Conservation (phyloP, 2,329 filamentous ascomycete genomes). For the Rutstroemia sp. region DNA sequence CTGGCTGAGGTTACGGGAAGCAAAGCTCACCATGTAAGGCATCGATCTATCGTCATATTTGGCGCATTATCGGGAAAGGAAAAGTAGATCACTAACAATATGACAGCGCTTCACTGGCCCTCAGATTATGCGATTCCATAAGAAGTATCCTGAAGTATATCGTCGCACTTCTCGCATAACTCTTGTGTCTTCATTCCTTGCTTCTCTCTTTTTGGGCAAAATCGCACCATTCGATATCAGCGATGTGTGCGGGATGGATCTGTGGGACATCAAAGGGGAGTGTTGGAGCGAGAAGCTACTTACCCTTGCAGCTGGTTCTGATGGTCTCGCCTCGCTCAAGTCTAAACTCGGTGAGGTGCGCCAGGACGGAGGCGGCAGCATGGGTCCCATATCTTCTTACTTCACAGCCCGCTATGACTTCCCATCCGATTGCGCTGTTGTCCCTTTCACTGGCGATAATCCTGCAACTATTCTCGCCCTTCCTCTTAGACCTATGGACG, state of each 20-base stretch:
- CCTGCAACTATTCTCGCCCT: constrained; percentile 89
- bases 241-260: constrained; percentile 93
- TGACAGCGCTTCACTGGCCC: constrained; percentile 86
- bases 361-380: constrained; percentile 69
- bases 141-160: constrained; percentile 76
- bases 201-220: constrained; percentile 77
- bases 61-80: neutral
- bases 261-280: constrained; percentile 79
- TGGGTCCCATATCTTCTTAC: constrained; percentile 72
- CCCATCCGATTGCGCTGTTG: constrained; percentile 63
- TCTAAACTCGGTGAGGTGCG: constrained; percentile 74
- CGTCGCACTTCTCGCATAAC: constrained; percentile 76
- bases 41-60: constrained; percentile 9
- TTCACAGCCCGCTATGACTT: constrained; percentile 77
- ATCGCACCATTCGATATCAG: constrained; percentile 88
- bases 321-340: constrained; percentile 57
- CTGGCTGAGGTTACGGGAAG: constrained; percentile 81
- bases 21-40: constrained; percentile 80
- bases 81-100: neutral
- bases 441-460: constrained; percentile 92
- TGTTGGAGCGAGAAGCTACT: constrained; percentile 70
- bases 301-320: constrained; percentile 56
- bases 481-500: constrained; percentile 78
- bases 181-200: constrained; percentile 90
- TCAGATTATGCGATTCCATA: constrained; percentile 84